Evolutionary conservation across 164 flowering plant species (phyloP).

Genomic region (grape (Vitis vinifera)): DNA sequence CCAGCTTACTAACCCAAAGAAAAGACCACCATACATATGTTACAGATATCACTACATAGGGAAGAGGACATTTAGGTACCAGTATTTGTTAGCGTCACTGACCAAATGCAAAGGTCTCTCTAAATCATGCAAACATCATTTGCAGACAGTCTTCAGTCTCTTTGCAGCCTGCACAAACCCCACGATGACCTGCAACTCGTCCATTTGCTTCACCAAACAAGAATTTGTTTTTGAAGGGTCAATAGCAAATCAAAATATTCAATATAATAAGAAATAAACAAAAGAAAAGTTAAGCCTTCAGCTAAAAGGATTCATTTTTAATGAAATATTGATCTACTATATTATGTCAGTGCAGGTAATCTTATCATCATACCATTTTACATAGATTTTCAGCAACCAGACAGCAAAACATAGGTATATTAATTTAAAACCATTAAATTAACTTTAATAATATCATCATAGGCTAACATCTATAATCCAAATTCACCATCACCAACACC

Average conservation of each 20-base stretch:
- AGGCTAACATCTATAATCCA: too few relatives aligned
- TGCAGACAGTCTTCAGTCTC: slow-evolving; percentile 79
- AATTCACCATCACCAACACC: too few relatives aligned
- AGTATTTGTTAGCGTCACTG: slow-evolving; percentile 39
- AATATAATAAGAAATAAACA: background rate
- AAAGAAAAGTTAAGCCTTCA: background rate
- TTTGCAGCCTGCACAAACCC: slow-evolving; percentile 87
- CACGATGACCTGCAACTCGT: slow-evolving; percentile 91
- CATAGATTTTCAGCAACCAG: too few relatives aligned
- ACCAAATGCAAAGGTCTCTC: slow-evolving; percentile 13
- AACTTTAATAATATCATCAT: too few relatives aligned
- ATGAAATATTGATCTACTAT: too few relatives aligned
- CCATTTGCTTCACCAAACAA: slow-evolving; percentile 72
- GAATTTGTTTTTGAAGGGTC: background rate
- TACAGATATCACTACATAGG: slow-evolving; percentile 30
- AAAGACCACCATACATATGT: slow-evolving; percentile 29
- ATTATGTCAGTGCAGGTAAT: too few relatives aligned
- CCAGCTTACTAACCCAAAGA: slow-evolving; percentile 15
- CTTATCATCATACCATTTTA: too few relatives aligned
- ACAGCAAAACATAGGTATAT: too few relatives aligned
- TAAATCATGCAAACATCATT: slow-evolving; percentile 33
- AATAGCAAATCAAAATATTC: background rate
- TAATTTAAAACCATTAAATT: too few relatives aligned
- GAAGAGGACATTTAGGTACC: slow-evolving; percentile 24
- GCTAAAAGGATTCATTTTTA: too few relatives aligned